Base-by-base conservation (phyloP, 176 grass and related monocot genomes). In the Triticum turgidum region DNA sequence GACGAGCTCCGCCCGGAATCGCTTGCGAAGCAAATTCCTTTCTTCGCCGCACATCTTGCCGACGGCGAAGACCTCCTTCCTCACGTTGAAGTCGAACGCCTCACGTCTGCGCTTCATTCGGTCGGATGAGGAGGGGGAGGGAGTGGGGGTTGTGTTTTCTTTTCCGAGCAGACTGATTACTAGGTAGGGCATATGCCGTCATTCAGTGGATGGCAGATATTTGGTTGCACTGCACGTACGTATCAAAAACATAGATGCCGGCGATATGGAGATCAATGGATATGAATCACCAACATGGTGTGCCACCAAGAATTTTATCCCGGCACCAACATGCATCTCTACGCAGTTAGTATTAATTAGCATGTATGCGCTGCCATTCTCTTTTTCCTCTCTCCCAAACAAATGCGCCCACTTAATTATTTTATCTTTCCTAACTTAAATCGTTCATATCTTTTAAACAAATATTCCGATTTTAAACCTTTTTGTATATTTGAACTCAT, bases 1-100 rank as follows among this genome's bases (percentile, higher is more conserved):
- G 21, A 65, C 69, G 37, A 91, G 81, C 47, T 91, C 89, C 47
- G 81, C 59, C 37, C 2, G 1, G 17, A 91, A 62, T 37, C 81
- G 45, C 69, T 68, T 72, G 61, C 27, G 5, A 24, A 91, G 89
- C 3, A 8, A 6, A 69, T n/a, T 71, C 47, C 49, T 61, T 37
- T 0, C 81, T n/a, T 30, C 15, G 68, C 11, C 7, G 27, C 68
- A 2, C 89, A 91, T 87, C 37, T 12, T 3, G 35, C 27, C 69
- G 17, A 84, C 14, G 47, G 14, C 29, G 8, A 80, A 32, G 29
- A 84, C 29, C 45, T 52, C 81, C 47, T 82, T 75, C 73, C 22
- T 76, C 47, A 91, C 81, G 37, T 7, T n/a, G 59, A 61, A 84
- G 37, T 7, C 30, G 59, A 67, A 84, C 75, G 25, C 61, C 3